These are phyloP conservation scores for Aspergillus sp. DNA, from an alignment of 2,329 filamentous ascomycete species.

Conservation along the genomic window DNA sequence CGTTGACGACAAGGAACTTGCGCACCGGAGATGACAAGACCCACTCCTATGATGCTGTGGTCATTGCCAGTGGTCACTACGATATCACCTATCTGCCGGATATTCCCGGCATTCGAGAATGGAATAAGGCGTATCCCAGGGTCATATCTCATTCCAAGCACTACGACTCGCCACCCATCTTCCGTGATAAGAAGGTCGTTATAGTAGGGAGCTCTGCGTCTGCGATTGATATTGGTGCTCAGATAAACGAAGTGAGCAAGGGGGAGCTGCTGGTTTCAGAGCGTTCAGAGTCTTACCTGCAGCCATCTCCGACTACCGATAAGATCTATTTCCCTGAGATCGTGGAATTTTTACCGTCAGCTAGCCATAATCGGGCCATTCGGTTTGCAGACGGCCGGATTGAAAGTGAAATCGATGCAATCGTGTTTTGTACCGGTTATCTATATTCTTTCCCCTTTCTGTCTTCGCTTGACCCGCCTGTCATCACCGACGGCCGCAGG, in stretches of 20 bases:
- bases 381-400: constrained; percentile 59
- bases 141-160: constrained; percentile 69
- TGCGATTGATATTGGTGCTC: constrained; percentile 72
- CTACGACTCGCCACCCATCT: constrained; percentile 62
- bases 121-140: constrained; percentile 53
- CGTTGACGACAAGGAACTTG: constrained; percentile 50
- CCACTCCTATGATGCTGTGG: constrained; percentile 63
- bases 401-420: constrained; percentile 62
- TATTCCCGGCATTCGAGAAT: constrained; percentile 54
- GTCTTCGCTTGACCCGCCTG: constrained; percentile 41
- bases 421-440: constrained; percentile 87
- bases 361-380: constrained; percentile 50
- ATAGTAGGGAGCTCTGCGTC: constrained; percentile 81
- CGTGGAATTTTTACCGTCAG: constrained; percentile 47
- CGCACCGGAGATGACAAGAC: constrained; percentile 34
- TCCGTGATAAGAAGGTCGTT: constrained; percentile 64
- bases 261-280: constrained; percentile 59
- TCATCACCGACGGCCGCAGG: constrained; percentile 63
- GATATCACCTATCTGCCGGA: constrained; percentile 61
- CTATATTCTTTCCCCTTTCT: constrained; percentile 77
- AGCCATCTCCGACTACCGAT: constrained; percentile 34
- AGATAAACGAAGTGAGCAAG: constrained; percentile 59
- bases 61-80: constrained; percentile 71
- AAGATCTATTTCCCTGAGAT: constrained; percentile 56
- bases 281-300: constrained; percentile 45